Base-by-base conservation (phyloP, 768 basidiomycete species). In the Amanita pallidorosea region DNA sequence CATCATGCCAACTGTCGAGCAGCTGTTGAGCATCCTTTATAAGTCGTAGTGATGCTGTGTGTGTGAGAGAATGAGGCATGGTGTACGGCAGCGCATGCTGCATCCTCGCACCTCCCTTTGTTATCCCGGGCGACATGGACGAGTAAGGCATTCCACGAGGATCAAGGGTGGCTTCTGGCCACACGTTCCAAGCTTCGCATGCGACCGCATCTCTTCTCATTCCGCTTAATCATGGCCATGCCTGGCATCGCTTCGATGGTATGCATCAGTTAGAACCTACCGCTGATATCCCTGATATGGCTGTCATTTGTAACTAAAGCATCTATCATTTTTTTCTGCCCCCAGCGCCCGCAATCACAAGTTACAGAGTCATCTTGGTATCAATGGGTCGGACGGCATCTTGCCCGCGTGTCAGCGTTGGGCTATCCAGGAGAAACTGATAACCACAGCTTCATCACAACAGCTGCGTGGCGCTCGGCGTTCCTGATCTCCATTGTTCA, bases 401-500 rank as follows among this genome's bases (percentile, higher is more conserved):
- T 6, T 36, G n/a, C 20, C 48, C 18, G 37, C 25, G n/a, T 49
- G 31, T 49, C 47, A 47, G 20, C 29, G 20, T 20, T 12, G 12
- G 29, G 47, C n/a, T 29, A 42, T 31, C 40, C 33, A 15, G 29
- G 37, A 37, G 17, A 49, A 49, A 11, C 4, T 20, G 23, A 49
- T n/a, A 49, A 25, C 33, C 20, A n/a, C 25, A n/a, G 36, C 47
- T 17, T n/a, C 37, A 27, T 43, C 41, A 42, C 12, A 42, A 11
- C 42, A 45, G 25, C 33, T 33, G 33, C 42, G 33, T 45, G 42
- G 50, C 56, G 65, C 64, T 22, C 43, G 42, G 42, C 57, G 65
- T 66, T 61, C 66, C 66, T 67, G 64, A 62, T 65, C 63, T 61
- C 63, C 59, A 57, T 64, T 67, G 64, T 61, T 61, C 56, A 55